Evolutionary conservation across 192 early-diverging fungal genomes (phyloP), one percentile per base, ranked within the genome.

Genomic region (Gonapodya prolifera): DNA sequence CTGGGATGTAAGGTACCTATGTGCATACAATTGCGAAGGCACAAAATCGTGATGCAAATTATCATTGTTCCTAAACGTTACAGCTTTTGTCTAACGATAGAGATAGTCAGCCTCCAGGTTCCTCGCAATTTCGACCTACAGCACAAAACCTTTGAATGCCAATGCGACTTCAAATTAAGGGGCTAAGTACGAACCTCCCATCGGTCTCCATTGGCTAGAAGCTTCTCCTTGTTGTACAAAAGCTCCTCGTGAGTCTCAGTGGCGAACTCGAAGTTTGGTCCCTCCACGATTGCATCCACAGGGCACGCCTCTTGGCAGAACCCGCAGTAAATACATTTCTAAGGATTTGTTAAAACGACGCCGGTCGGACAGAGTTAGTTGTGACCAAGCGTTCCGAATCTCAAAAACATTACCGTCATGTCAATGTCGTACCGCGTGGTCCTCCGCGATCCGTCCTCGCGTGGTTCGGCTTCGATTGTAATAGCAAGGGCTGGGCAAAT

Each of bases 391-490:
- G n/a, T n/a, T n/a, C n/a, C 45, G 8, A 61, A 61, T 61, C 45
- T 61, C 45, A 8, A 61, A 73, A 80, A 81, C 81, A 92, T 92
- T 84, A 94, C 94, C 88, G 97, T 97, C 97, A 97, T 97, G 82
- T 98, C 97, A 80, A 98, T 98, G 86, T 98, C 97, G 82, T 98
- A 98, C 73, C 97, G 90, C 31, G 96, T 97, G 30, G 97, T 98
- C 70, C 95, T 91, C 80, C 97, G 89, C 33, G 90, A 90, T 35
- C 93, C 97, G 82, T 98, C 97, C 78, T 96, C 93, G 81, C 97
- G 91, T 33, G 93, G 92, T 84, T 98, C 95, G 31, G 94, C 93
- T 85, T 98, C 97, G 75, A 98, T 98, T 0, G 97, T 98, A 80
- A 98, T 98, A 35, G 97, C 97, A 85, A 96, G 94, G 13, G 95